Evolutionary conservation across 2,329 filamentous ascomycete species (phyloP).

Genomic region (Escovopsis sp.): DNA sequence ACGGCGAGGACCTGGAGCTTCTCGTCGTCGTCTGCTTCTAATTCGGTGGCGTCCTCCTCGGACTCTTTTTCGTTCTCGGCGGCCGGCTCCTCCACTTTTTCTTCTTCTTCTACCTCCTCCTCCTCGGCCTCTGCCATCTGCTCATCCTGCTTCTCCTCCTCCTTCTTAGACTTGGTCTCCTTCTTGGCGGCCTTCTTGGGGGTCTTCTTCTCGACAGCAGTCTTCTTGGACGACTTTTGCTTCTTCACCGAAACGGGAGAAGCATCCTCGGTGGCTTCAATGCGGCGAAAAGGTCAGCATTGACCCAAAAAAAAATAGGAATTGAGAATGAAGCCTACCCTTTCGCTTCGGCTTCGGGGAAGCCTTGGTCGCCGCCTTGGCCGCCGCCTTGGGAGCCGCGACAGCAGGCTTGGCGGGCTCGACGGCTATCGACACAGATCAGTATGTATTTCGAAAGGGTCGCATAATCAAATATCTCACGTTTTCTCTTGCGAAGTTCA

Average conservation of each 20-base stretch:
- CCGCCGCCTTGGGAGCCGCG: slow-evolving; percentile 16
- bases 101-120: slow-evolving; percentile 14
- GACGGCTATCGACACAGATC: slow-evolving; percentile 11
- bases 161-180: slow-evolving; percentile 4
- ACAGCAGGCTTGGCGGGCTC: slow-evolving; percentile 18
- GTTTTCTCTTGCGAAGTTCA: slow-evolving; percentile 27
- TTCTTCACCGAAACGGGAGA: slow-evolving; percentile 31
- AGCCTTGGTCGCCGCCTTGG: slow-evolving; percentile 23
- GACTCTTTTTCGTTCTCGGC: too few relatives aligned
- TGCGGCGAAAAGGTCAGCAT: background rate
- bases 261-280: slow-evolving; percentile 28
- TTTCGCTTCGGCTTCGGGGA: slow-evolving; percentile 22
- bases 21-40: slow-evolving; percentile 26
- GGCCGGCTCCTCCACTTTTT: slow-evolving; percentile 15
- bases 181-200: slow-evolving; percentile 15
- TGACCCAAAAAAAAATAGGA: slow-evolving; percentile 8
- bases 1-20: slow-evolving; percentile 29
- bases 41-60: too few relatives aligned
- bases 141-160: slow-evolving; percentile 14
- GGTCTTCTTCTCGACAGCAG: slow-evolving; percentile 19
- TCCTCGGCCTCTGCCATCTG: slow-evolving; percentile 12
- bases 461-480: slow-evolving; percentile 9
- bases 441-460: slow-evolving; percentile 3
- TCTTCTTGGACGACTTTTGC: slow-evolving; percentile 27
- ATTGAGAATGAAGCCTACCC: slow-evolving; percentile 11